Evolutionary conservation across 257 asterid species (phyloP), one percentile per base, ranked within the genome.

Genomic region (Ophiorrhiza pumila): DNA sequence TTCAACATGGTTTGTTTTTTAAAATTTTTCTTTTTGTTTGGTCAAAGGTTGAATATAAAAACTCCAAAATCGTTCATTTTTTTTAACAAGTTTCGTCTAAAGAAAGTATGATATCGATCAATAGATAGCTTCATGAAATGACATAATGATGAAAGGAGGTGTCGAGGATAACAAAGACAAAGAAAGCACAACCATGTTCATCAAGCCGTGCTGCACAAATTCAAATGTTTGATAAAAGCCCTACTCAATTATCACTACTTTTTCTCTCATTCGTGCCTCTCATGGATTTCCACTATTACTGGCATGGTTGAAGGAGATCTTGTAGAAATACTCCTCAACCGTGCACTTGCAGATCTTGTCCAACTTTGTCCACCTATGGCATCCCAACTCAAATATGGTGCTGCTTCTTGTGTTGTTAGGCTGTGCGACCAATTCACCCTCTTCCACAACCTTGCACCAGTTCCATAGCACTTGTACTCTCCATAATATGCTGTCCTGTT

Each of bases 391-490:
- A 85, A 68, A 55, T 75, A 82, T 3, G 87, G 83, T 22, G 55
- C 76, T 17, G 61, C 89, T 50, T 84, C 83, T 41, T 49, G 29
- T 17, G 59, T 27, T 4, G 85, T 72, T 15, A 85, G 73, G 32
- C 31, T 73, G 37, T 41, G 72, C 2, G 81, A 76, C 89, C 89
- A 82, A 4, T 77, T 25, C 9, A 82, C 87, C 58, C 89, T 80
- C 5, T 50, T 63, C 4, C 69, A 52, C 15, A 68, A 45, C 13
- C 55, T 6, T 17, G 87, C 83, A 43, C 89, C 85, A 0, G 80
- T 65, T 27, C 89, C 87, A 25, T 53, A 73, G 42, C 81, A 69
- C 76, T 56, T 74, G 82, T 77, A 85, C 70, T 85, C 82, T 2
- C 83, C 85, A 49, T 77, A 82, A 8, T 68, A 82, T 0, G 72